Base-by-base conservation (phyloP, 805 yeast species). In the Brettanomyces sp. region DNA sequence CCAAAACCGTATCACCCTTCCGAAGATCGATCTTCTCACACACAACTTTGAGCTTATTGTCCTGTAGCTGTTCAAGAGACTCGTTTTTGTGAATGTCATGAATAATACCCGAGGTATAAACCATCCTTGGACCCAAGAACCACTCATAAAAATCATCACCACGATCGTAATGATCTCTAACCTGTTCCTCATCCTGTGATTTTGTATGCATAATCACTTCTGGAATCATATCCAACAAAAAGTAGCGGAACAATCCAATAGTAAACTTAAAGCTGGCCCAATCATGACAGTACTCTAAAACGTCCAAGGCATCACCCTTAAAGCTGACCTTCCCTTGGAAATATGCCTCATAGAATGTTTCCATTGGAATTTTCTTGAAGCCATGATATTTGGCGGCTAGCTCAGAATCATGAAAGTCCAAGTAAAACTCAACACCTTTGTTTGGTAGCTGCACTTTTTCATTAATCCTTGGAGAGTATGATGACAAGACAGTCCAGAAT, bases 161-260 rank as follows among this genome's bases (percentile, higher is more conserved):
- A 57, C 96, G 85, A 72, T 89, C 96, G 65, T 88, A 88, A 69
- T 88, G 95, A 59, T 85, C 96, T 67, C 95, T 80, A 47, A 88
- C 96, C 68, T 88, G 96, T 68, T 88, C 96, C 70, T 88, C 96
- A 64, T 89, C 96, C 71, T 88, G 96, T 21, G 95, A 84, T 63
- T 87, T 80, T 53, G 95, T 82, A 71, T 88, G 96, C 80, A 88
- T 64, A 57, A 88, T 83, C 47, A 88, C 95, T 69, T 88, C 96
- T 40, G 96, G 96, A 53, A 88, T 84, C 85, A 88, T 78, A 42
- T 93, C 95, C 43, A 86, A 74, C 53, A 88, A 66, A 70, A 88
- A 89, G 69, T 73, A 89, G 63, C 74, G 82, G 79, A 80, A 88
- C 49, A 88, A 73, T 32, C 85, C 70, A 49, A 77, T 57, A 39